phyloP scores from a whole-genome alignment of 305 asterid species.

The Fraxinus albicans region DNA sequence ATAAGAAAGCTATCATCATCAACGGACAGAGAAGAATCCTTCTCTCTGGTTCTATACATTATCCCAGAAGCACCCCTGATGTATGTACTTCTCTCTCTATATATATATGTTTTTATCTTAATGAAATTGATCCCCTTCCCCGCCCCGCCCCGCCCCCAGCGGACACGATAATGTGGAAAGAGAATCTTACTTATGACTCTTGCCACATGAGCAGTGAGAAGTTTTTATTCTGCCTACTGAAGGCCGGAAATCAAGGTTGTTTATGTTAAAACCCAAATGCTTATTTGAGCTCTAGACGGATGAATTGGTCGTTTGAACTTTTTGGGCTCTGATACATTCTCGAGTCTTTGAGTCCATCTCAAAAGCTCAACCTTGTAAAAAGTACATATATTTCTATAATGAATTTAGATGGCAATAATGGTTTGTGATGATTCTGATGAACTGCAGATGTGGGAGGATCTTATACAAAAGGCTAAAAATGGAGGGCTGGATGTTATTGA shows the following conservation, averaged over 20 bases:
- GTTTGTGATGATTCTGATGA: background rate
- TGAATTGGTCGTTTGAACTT: background rate
- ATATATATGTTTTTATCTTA: background rate
- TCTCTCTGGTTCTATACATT: constrained; percentile 71
- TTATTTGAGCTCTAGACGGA: background rate
- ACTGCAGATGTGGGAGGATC: constrained; percentile 76
- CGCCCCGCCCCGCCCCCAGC: background rate
- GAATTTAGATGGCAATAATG: background rate
- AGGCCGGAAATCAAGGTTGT: too few relatives aligned
- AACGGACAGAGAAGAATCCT: constrained; percentile 65
- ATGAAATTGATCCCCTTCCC: background rate
- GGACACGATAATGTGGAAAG: background rate
- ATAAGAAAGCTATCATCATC: constrained; percentile 46
- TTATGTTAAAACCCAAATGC: background rate
- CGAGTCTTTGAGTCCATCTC: background rate
- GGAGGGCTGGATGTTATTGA: constrained; percentile 69
- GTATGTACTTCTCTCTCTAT: constrained; percentile 36
- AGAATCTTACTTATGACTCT: too few relatives aligned
- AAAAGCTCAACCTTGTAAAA: background rate
- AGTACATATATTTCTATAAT: background rate
- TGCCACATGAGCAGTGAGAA: too few relatives aligned
- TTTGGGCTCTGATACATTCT: background rate
- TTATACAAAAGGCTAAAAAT: constrained; percentile 57
- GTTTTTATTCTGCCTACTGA: too few relatives aligned
- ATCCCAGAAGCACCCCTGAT: constrained; percentile 77